Evolutionary conservation across 176 grass and related monocot genomes (phyloP).

Genomic region (Neostapfia colusana): DNA sequence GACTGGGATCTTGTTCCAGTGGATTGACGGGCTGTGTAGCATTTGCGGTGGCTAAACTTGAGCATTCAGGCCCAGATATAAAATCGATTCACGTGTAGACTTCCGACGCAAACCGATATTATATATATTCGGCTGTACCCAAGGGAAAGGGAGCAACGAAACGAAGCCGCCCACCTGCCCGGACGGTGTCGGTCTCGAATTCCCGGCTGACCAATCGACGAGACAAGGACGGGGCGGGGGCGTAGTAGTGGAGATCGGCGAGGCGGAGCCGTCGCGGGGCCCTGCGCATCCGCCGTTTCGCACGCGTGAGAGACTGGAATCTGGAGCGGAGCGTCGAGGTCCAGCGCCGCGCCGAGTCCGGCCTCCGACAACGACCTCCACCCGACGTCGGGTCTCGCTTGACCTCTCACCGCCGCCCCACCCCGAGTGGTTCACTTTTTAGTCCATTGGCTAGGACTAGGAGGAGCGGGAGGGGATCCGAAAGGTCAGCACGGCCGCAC

Average conservation of each 20-base stretch:
- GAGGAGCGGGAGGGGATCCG: too few species aligned
- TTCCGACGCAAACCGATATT: too few species aligned
- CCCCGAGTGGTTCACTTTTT: background rate
- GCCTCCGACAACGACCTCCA: constrained; percentile 38
- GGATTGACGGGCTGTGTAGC: too few species aligned
- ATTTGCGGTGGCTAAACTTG: background rate
- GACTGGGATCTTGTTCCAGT: too few species aligned
- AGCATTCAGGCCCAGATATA: background rate
- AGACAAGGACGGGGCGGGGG: background rate
- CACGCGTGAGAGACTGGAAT: background rate
- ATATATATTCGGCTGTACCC: too few species aligned
- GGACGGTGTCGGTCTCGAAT: background rate
- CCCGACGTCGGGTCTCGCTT: too few species aligned
- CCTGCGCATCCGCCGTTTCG: background rate
- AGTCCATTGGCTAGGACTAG: too few species aligned
- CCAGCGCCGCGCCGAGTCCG: background rate
- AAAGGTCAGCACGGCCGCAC: background rate
- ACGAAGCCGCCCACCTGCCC: too few species aligned
- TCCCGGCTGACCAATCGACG: background rate
- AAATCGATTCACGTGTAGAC: too few species aligned
- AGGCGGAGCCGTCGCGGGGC: constrained; percentile 20
- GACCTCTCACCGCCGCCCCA: background rate
- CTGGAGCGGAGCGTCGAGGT: background rate
- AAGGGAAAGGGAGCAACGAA: too few species aligned
- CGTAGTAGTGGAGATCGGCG: constrained; percentile 31